These are phyloP conservation scores for Asterionellopsis glacialis DNA, from an alignment of 108 stramenopile species.

Conservation along the genomic window DNA sequence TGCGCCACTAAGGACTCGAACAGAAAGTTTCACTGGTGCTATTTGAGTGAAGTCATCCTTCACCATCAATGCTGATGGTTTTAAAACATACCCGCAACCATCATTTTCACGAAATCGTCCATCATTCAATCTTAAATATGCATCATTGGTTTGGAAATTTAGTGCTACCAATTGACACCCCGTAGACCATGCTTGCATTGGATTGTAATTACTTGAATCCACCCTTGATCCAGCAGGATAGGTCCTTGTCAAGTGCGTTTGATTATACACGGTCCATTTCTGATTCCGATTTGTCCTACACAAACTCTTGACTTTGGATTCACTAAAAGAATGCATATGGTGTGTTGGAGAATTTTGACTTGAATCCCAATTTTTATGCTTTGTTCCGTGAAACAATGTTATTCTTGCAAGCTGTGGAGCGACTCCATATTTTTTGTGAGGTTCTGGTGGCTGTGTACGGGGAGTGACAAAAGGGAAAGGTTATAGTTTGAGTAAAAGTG, in stretches of 20 bases:
- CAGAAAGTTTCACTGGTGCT: slow-evolving; percentile 31
- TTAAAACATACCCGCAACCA: slow-evolving; percentile 91
- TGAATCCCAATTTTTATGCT: slow-evolving; percentile 37
- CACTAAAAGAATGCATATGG: slow-evolving; percentile 80
- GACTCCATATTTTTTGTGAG: slow-evolving; percentile 4
- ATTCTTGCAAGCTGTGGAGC: slow-evolving; percentile 61
- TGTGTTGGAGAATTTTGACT: slow-evolving; percentile 39
- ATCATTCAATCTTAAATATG: slow-evolving; percentile 80
- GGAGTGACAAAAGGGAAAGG: too few relatives aligned
- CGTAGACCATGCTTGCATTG: slow-evolving; percentile 75
- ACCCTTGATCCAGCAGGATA: slow-evolving; percentile 86
- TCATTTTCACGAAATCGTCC: slow-evolving; percentile 93
- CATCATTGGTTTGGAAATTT: slow-evolving; percentile 89
- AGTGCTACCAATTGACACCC: slow-evolving; percentile 91
- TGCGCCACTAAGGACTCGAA: slow-evolving; percentile 66
- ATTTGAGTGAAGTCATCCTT: slow-evolving; percentile 14
- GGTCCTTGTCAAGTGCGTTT: slow-evolving; percentile 76
- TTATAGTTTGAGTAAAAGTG: too few relatives aligned
- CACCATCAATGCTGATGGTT: slow-evolving; percentile 51
- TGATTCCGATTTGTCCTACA: slow-evolving; percentile 24
- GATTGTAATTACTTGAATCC: slow-evolving; percentile 91
- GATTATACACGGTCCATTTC: slow-evolving; percentile 82
- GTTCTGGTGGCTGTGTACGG: neutral
- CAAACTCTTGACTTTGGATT: slow-evolving; percentile 53
- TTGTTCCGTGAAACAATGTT: slow-evolving; percentile 70